Base-by-base conservation (phyloP, 371 early-diverging fungal genomes). In the Mortierella sp. region DNA sequence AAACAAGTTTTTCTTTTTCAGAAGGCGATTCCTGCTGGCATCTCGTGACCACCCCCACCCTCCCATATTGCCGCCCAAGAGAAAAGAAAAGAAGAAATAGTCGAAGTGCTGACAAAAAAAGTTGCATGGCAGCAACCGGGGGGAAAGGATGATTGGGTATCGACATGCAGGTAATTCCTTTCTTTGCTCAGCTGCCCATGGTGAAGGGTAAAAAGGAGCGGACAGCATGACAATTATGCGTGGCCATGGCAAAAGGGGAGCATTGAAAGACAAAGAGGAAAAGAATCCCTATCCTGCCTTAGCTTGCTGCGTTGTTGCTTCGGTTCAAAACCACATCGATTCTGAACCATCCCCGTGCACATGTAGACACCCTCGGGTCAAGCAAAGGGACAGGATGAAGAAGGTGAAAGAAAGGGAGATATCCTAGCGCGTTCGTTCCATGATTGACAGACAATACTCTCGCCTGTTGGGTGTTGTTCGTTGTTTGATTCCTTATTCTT, bases 401-500 rank as follows among this genome's bases (percentile, higher is more conserved):
- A 46, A 3, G 4, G 34, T 3, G 64, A 37, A 34, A 16, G 34
- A 13, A 37, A 5, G 34, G 16, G 67, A 67, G n/a, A 67, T 28
- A 24, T 37, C 3, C 67, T 40, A 37, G 11, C 24, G 24, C 24
- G 67, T 24, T 67, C 19, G 16, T 19, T 34, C 9, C 2, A 37
- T 21, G 64, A 64, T 64, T 40, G 28, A 69, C n/a, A 44, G 28
- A 67, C 24, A 40, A 48, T 59, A 44, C 3, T 4, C 31, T 73
- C 59, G 14, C 28, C 24, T 67, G 43, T 69, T 51, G 61, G 34
- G 14, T 57, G 19, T 43, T 14, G 4, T 40, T 4, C 6, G 6
- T 40, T 40, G 43, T 40, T 40, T 40, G 2, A 40, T 37, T 9
- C 37, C 5, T 24, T 37, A 40, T 48, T 64, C 75, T 79, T 89